These are phyloP conservation scores for Coemansia guatemalensis DNA, from an alignment of 192 early-diverging fungal species.

Conservation along the genomic window DNA sequence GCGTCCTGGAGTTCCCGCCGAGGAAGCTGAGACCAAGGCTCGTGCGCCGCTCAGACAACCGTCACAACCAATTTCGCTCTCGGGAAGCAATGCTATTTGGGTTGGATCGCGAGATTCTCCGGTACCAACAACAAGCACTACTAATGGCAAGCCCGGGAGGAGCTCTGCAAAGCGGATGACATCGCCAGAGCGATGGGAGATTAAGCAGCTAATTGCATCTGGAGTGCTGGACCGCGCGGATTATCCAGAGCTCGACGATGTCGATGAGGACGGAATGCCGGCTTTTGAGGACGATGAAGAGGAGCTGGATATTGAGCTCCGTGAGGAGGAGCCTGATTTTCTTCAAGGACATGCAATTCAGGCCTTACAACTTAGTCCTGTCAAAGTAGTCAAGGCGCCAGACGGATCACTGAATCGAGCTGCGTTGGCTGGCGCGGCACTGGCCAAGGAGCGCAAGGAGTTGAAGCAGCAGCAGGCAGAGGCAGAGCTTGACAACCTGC, in stretches of 20 bases:
- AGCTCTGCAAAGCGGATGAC: slow-evolving; percentile 78
- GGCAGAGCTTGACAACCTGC: slow-evolving; percentile 75
- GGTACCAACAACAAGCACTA: background rate
- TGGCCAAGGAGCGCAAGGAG: slow-evolving; percentile 95
- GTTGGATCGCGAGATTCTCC: slow-evolving; percentile 16
- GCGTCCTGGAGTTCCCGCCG: slow-evolving; percentile 51
- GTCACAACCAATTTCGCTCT: slow-evolving; percentile 11
- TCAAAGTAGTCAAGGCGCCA: slow-evolving; percentile 98
- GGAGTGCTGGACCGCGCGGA: slow-evolving; percentile 84
- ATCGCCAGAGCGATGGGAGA: slow-evolving; percentile 95
- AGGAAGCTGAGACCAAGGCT: slow-evolving; percentile 2
- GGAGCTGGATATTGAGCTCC: slow-evolving; percentile 95
- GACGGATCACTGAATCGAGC: slow-evolving; percentile 96
- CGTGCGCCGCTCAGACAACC: slow-evolving; percentile 1
- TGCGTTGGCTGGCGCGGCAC: slow-evolving; percentile 85
- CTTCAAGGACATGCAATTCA: slow-evolving; percentile 88
- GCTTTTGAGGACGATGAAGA: slow-evolving; percentile 89
- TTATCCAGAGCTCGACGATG: slow-evolving; percentile 87
- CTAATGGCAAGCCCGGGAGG: slow-evolving; percentile 8
- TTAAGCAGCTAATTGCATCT: slow-evolving; percentile 96
- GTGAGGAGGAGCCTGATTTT: slow-evolving; percentile 94
- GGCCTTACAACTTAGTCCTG: slow-evolving; percentile 82
- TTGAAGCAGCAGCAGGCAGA: slow-evolving; percentile 80
- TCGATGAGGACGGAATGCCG: slow-evolving; percentile 66
- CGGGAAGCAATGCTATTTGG: slow-evolving; percentile 35